phyloP scores from a whole-genome alignment of 2,329 filamentous ascomycete genomes.

The Calonectria naviculata region DNA sequence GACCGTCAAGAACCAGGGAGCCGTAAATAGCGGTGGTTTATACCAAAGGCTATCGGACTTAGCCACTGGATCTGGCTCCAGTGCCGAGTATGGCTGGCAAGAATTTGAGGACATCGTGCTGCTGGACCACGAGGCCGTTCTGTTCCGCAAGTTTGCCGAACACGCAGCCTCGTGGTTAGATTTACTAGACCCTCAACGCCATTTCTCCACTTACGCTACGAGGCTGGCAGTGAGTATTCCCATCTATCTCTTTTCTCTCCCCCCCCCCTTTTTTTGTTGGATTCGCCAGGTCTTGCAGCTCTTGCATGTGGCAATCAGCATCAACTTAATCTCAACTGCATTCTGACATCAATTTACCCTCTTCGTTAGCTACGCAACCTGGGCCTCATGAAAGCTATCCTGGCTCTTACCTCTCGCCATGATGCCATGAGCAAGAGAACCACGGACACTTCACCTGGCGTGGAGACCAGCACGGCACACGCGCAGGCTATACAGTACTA shows the following conservation, averaged over 20 bases:
- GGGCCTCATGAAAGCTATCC: slow-evolving; percentile 24
- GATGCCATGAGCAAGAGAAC: slow-evolving; percentile 15
- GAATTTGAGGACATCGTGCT: slow-evolving; percentile 13
- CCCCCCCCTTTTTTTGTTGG: background rate
- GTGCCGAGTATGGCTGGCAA: slow-evolving; percentile 14
- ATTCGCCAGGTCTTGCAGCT: background rate
- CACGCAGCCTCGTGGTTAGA: slow-evolving; percentile 18
- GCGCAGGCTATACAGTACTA: slow-evolving; percentile 60
- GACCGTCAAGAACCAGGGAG: background rate
- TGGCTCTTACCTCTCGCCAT: slow-evolving; percentile 22
- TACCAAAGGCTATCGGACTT: slow-evolving; percentile 16
- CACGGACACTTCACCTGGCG: background rate
- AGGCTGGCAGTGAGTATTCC: slow-evolving; percentile 11
- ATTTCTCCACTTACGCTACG: slow-evolving; percentile 21
- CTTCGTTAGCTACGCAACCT: slow-evolving; percentile 16
- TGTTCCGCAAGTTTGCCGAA: slow-evolving; percentile 23
- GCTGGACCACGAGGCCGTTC: slow-evolving; percentile 14
- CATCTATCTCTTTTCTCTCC: too few relatives aligned
- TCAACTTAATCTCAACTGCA: background rate
- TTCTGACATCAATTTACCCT: background rate
- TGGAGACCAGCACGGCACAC: slow-evolving; percentile 3
- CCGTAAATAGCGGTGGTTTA: slow-evolving; percentile 11
- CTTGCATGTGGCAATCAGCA: background rate
- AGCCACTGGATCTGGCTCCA: background rate
- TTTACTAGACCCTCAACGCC: slow-evolving; percentile 10